These are phyloP conservation scores for Penicillium sp. DNA, from an alignment of 2,329 filamentous ascomycete species.

Conservation along the genomic window DNA sequence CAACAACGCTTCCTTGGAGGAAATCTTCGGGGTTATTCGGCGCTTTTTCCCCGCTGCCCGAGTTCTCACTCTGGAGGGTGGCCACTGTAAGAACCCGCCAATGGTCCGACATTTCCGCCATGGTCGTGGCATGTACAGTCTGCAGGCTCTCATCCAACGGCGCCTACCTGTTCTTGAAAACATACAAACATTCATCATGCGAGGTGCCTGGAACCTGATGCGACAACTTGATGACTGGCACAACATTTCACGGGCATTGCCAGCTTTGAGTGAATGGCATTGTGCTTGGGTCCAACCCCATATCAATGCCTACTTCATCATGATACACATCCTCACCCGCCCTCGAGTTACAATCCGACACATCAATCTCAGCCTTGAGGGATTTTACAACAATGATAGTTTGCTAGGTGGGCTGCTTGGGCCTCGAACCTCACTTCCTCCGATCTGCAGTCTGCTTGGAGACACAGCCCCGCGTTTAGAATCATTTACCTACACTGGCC, in stretches of 20 bases:
- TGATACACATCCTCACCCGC: slow-evolving; percentile 62
- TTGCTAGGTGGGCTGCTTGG: slow-evolving; percentile 33
- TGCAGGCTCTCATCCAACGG: background rate
- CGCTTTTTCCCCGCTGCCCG: slow-evolving; percentile 60
- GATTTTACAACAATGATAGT: slow-evolving; percentile 64
- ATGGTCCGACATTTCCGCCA: slow-evolving; percentile 60
- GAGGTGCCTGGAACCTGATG: slow-evolving; percentile 76
- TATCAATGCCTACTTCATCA: slow-evolving; percentile 69
- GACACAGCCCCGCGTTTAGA: slow-evolving; percentile 62
- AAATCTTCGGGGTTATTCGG: slow-evolving; percentile 65
- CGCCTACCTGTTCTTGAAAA: slow-evolving; percentile 52
- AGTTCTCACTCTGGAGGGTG: slow-evolving; percentile 72
- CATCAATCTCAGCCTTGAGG: slow-evolving; percentile 68
- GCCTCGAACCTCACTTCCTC: slow-evolving; percentile 53
- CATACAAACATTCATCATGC: slow-evolving; percentile 67
- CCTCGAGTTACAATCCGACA: slow-evolving; percentile 61
- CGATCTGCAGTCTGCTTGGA: slow-evolving; percentile 66
- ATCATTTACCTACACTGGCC: slow-evolving; percentile 69
- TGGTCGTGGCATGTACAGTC: background rate
- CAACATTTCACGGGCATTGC: slow-evolving; percentile 61
- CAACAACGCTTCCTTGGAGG: slow-evolving; percentile 68
- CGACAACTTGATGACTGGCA: slow-evolving; percentile 63
- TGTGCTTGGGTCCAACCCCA: slow-evolving; percentile 66
- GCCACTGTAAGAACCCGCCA: slow-evolving; percentile 72
- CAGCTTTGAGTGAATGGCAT: slow-evolving; percentile 60